Evolutionary conservation across 2,329 filamentous ascomycete genomes (phyloP).

Genomic region (Fusarium verticillioides): DNA sequence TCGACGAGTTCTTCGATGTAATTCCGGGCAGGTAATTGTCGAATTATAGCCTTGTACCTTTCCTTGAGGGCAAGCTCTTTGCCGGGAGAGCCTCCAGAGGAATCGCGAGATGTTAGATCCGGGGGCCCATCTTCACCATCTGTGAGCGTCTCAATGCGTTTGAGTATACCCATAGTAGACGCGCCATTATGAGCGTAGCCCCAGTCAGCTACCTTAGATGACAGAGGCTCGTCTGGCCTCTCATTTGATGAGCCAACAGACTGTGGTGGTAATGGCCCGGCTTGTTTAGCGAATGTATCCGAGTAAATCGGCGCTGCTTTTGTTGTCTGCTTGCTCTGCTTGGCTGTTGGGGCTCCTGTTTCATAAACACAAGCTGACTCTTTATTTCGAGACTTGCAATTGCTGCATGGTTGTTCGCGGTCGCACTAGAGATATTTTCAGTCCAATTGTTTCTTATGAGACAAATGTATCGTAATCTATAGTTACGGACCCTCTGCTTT

Average conservation of each 20-base stretch:
- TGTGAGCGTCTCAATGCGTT: slow-evolving; percentile 61
- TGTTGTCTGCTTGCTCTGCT: neutral
- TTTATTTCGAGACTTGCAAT: slow-evolving; percentile 68
- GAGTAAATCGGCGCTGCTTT: neutral
- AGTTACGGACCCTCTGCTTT: slow-evolving; percentile 65
- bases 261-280: neutral
- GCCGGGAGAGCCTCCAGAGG: slow-evolving; percentile 35
- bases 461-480: too few relatives aligned
- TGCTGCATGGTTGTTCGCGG: slow-evolving; percentile 67
- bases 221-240: slow-evolving; percentile 48
- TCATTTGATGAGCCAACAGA: slow-evolving; percentile 1
- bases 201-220: slow-evolving; percentile 59
- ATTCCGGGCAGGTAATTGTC: slow-evolving; percentile 65
- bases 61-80: slow-evolving; percentile 57
- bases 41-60: slow-evolving; percentile 68
- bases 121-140: slow-evolving; percentile 44
- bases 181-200: slow-evolving; percentile 64
- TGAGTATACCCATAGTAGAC: slow-evolving; percentile 66
- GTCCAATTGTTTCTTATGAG: neutral
- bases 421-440: slow-evolving; percentile 60
- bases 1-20: slow-evolving; percentile 66
- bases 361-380: slow-evolving; percentile 68
- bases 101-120: neutral
- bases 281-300: neutral
- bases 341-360: slow-evolving; percentile 57